Base-by-base conservation (phyloP, 176 grass and related monocot species). In the Bonia amplexicaulis region DNA sequence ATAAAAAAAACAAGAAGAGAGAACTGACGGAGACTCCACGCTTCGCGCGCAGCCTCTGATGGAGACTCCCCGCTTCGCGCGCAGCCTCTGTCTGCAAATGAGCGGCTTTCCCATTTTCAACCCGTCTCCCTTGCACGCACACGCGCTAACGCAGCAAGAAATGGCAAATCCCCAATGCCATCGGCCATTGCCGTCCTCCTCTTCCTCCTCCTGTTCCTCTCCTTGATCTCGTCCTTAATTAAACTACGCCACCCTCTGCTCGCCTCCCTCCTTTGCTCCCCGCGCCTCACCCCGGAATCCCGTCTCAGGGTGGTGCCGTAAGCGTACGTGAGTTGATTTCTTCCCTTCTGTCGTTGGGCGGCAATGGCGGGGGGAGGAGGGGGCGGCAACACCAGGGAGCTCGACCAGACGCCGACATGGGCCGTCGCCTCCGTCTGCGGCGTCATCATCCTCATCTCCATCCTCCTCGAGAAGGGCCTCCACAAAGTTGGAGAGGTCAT, bases 381-480 rank as follows among this genome's bases (percentile, higher is more conserved):
- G 14, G 91, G 87, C 42, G 87, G 81, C 9, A 87, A 81, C 77
- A 13, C 81, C 66, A 75, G 91, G 9, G 87, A 92, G 87, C 91
- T 92, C 2, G 91, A 90, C 81, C 84, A 87, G 77, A 92, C 91
- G 57, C 87, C 91, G 72, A 92, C 87, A 22, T 92, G 91, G 91
- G 91, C 91, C 37, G 91, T 92, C 15, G 80, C 91, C 66, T 93
- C 91, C 31, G 91, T 92, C 46, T 92, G 87, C 85, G 87, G 87
- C 81, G 77, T 92, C 71, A 92, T 92, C 87, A 45, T 92, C n/a
- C 10, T 92, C 81, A 81, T 92, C 81, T 92, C 91, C 81, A 90
- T 93, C 76, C 79, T 93, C 22, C 87, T 93, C 7, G 91, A 93
- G 88, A 90, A 87, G 81, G 91, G 65, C 0, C 91, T 93, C 71